Percentiles rank a stretch among this genome's conserved stretches.
phyloP scores from a whole-genome alignment of 495 filamentous ascomycete species.

The Choiromyces venosus region DNA sequence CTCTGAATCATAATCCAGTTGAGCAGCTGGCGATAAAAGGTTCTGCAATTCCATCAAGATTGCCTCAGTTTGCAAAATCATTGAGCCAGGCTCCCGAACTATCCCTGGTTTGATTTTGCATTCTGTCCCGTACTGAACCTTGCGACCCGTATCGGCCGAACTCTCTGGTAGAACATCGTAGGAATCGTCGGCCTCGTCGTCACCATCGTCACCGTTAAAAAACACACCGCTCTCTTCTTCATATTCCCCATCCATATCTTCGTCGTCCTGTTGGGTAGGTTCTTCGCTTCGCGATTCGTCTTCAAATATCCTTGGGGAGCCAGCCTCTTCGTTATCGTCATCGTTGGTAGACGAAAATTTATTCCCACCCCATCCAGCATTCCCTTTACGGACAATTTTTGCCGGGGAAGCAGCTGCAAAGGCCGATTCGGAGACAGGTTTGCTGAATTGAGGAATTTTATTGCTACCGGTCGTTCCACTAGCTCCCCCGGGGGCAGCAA shows the following conservation, averaged over 20 bases:
- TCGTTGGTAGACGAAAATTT: slow-evolving; percentile 22
- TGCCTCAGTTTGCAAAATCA: slow-evolving; percentile 37
- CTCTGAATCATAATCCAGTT: slow-evolving; percentile 22
- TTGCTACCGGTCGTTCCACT: background rate
- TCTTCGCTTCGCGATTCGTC: slow-evolving; percentile 28
- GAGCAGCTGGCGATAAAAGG: slow-evolving; percentile 12
- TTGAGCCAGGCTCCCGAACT: slow-evolving; percentile 29
- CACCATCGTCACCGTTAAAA: slow-evolving; percentile 31
- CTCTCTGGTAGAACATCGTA: slow-evolving; percentile 13
- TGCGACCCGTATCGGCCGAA: background rate
- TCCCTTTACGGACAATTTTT: slow-evolving; percentile 11
- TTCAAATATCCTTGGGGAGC: slow-evolving; percentile 23
- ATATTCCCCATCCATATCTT: slow-evolving; percentile 30
- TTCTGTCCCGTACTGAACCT: background rate
- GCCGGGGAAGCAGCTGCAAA: background rate
- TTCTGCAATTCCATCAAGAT: slow-evolving; percentile 30
- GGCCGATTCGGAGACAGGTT: background rate
- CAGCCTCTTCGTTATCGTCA: slow-evolving; percentile 25
- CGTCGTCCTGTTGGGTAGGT: slow-evolving; percentile 21
- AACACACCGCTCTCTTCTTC: slow-evolving; percentile 8
- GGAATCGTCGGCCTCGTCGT: slow-evolving; percentile 25
- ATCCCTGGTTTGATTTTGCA: slow-evolving; percentile 19
- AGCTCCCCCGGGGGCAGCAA: background rate
- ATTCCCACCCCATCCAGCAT: slow-evolving; percentile 13
- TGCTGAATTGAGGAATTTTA: slow-evolving; percentile 1